phyloP scores from a whole-genome alignment of 768 basidiomycete genomes.

The Leccinum variicolor region DNA sequence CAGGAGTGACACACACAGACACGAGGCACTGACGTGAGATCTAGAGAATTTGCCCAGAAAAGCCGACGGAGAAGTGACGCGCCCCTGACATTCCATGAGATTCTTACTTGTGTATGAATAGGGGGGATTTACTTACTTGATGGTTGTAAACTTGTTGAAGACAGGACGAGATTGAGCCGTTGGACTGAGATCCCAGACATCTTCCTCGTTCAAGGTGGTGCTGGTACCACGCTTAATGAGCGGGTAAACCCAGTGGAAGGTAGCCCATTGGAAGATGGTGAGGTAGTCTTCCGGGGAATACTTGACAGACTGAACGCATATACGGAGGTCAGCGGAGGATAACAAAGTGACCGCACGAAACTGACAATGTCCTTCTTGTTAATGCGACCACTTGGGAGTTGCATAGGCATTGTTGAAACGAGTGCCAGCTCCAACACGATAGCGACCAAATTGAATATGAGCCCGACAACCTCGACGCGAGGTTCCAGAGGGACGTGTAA shows the following conservation, averaged over 20 bases:
- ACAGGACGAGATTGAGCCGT: constrained; percentile 64
- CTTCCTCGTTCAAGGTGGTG: constrained; percentile 62
- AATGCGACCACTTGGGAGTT: constrained; percentile 51
- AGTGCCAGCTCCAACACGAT: constrained; percentile 42
- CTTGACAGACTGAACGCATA: constrained; percentile 22
- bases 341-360: constrained; percentile 3
- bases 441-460: constrained; percentile 43
- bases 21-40: constrained; percentile 33
- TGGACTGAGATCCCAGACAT: constrained; percentile 71
- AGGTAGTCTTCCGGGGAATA: constrained; percentile 70
- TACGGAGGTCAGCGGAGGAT: neutral
- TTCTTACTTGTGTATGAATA: neutral
- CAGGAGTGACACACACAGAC: neutral
- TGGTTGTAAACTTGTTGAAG: constrained; percentile 44
- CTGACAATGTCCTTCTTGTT: constrained; percentile 62
- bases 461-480: constrained; percentile 15
- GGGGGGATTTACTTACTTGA: constrained; percentile 12
- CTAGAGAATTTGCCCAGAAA: constrained; percentile 44
- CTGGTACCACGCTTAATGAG: constrained; percentile 49
- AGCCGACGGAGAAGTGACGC: constrained; percentile 40
- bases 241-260: constrained; percentile 71
- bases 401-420: constrained; percentile 62
- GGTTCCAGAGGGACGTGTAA: constrained; percentile 42
- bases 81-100: constrained; percentile 13
- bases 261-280: constrained; percentile 65